Percentiles rank a stretch among this genome's conserved stretches.
Conservation (phyloP, 345 rosid species). For the Dovyalis caffra region DNA sequence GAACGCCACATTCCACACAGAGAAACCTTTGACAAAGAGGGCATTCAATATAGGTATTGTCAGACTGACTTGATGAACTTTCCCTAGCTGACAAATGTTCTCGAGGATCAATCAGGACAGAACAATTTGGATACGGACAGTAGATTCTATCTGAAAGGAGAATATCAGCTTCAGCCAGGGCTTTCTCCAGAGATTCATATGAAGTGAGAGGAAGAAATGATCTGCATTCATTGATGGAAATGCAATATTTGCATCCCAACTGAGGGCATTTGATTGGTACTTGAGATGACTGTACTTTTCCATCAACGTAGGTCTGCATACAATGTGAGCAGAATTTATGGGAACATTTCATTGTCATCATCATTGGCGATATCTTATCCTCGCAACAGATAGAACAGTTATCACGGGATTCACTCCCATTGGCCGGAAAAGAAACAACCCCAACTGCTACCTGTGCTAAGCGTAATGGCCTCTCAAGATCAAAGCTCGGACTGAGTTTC, state of each 20-base stretch:
- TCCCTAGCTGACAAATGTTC: slow-evolving; percentile 70
- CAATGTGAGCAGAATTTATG: slow-evolving; percentile 96
- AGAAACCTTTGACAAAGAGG: slow-evolving; percentile 84
- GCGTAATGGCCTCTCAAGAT: slow-evolving; percentile 59
- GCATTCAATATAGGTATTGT: slow-evolving; percentile 70
- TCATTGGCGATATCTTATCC: slow-evolving; percentile 75
- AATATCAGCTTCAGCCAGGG: slow-evolving; percentile 63
- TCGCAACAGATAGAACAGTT: slow-evolving; percentile 87
- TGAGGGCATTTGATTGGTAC: slow-evolving; percentile 92
- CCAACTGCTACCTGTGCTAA: slow-evolving; percentile 85
- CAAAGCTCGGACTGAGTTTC: slow-evolving; percentile 49
- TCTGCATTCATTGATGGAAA: slow-evolving; percentile 62
- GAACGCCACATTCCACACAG: slow-evolving; percentile 86
- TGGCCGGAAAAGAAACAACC: slow-evolving; percentile 48
- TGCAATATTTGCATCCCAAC: slow-evolving; percentile 69
- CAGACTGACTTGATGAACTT: slow-evolving; percentile 77
- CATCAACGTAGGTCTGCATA: slow-evolving; percentile 83
- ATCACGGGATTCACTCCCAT: slow-evolving; percentile 44
- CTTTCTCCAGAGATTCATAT: slow-evolving; percentile 56
- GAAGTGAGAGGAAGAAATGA: slow-evolving; percentile 66
- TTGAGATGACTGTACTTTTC: slow-evolving; percentile 70
- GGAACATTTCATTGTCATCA: slow-evolving; percentile 72
- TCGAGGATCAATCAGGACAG: slow-evolving; percentile 66
- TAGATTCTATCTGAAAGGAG: slow-evolving; percentile 61
- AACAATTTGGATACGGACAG: slow-evolving; percentile 87